Evolutionary conservation across 1,284 basidiomycete species (phyloP), one percentile per base, ranked within the genome.

Genomic region (Tilletiaria anomala): DNA sequence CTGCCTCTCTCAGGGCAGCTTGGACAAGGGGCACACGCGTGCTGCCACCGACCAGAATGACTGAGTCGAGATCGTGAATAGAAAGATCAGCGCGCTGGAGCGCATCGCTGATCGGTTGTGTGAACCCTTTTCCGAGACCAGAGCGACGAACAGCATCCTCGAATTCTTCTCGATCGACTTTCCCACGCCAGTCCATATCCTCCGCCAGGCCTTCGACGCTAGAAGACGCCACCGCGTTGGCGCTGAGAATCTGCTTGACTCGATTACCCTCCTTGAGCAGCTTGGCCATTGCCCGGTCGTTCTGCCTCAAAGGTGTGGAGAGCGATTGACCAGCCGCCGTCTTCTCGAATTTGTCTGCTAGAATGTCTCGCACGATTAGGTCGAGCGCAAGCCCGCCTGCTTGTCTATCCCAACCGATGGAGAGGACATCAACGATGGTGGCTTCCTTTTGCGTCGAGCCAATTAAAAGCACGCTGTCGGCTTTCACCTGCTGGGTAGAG

Each of bases 11-110:
- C 32, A 66, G 45, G 8, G 58, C 75, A 1, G 75, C 72, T 66
- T 93, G 88, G 24, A 99, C 78, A 75, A 96, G 81, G 0, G 91
- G 93, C 2, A 84, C 83, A 42, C 91, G 76, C 10, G 88, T 83
- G 45, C 75, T 78, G 40, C 91, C 93, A 29, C 91, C 91, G 32
- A 83, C 81, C 17, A 96, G 72, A 52, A 97, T 85, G 39, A 97
- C 80, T 2, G 87, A 91, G 12, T 81, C 77, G 53, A 97, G 72
- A 56, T 86, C 76, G 29, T 40, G 77, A 65, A 88, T 59, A 20
- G 73, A 75, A 39, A 93, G 57, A 6, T 76, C 78, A 33, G 87
- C 81, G 36, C 73, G 73, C 3, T 70, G 65, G 26, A 96, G 69
- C 1, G 87, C 86, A 51, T 86, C 79, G 20, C 74, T 61, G 47